Percentiles rank a stretch among this genome's conserved stretches.
Evolutionary conservation across 2,329 filamentous ascomycete species (phyloP).

Genomic region (Sphaceloma murrayae): DNA sequence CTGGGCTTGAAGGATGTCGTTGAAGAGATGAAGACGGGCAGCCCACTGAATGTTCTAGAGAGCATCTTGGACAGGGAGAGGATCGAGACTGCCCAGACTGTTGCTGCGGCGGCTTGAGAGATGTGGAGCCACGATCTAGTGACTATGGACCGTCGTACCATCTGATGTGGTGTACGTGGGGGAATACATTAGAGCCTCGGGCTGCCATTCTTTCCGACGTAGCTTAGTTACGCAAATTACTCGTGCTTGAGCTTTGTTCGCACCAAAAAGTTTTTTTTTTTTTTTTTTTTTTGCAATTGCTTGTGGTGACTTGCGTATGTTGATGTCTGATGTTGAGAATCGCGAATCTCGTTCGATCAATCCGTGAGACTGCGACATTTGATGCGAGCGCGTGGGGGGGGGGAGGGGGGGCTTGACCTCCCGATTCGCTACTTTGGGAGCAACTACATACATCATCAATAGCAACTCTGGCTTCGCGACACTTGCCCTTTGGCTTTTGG

Average conservation of each 20-base stretch:
- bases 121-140: background rate
- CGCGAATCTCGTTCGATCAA: background rate
- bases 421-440: slow-evolving; percentile 8
- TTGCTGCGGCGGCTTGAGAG: slow-evolving; percentile 33
- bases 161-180: background rate
- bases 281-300: too few relatives aligned
- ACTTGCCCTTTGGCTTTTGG: too few relatives aligned
- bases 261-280: too few relatives aligned
- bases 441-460: slow-evolving; percentile 6
- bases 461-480: too few relatives aligned
- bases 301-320: too few relatives aligned
- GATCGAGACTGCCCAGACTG: slow-evolving; percentile 34
- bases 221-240: slow-evolving; percentile 7
- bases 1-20: slow-evolving; percentile 63
- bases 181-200: slow-evolving; percentile 5
- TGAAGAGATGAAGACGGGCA: slow-evolving; percentile 47
- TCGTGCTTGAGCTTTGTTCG: slow-evolving; percentile 13
- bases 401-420: slow-evolving; percentile 1
- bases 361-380: background rate
- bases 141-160: too few relatives aligned
- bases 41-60: slow-evolving; percentile 39
- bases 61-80: slow-evolving; percentile 39
- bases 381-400: too few relatives aligned
- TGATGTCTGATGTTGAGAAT: background rate
- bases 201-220: slow-evolving; percentile 10